Evolutionary conservation across 2,329 filamentous ascomycete genomes (phyloP), one percentile per base, ranked within the genome.

Genomic region (Pseudodiploospora longispora): DNA sequence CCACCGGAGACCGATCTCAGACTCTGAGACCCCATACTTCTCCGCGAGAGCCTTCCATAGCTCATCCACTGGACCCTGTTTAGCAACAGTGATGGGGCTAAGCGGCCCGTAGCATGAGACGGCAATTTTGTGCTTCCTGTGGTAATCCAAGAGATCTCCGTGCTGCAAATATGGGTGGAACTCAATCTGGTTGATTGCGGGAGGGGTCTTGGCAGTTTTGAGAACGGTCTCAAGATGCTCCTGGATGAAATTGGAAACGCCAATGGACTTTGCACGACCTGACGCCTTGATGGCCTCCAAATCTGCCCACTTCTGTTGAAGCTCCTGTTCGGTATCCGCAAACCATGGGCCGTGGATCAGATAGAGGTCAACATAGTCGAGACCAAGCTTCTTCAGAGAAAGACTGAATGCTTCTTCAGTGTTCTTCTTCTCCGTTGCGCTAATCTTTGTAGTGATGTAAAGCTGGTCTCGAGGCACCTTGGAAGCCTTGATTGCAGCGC

Each of bases 111-210:
- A 83, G 6, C 74, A 73, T 5, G 71, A 64, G 3, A 75, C 60
- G 4, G 75, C 72, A 49, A 86, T 84, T 43, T 67, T 62, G 55
- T 82, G 66, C 55, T 73, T 61, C 52, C 70, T 70, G 60, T 74
- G 75, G 63, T 76, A 85, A 10, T 68, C 62, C 30, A 85, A 43
- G 9, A 85, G 67, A 46, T 72, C 68, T 5, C 69, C 70, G 59
- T 84, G 82, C 63, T 85, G 82, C 41, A 85, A 69, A 59, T 87
- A 87, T 0, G 86, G 85, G 63, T 93, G 84, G 57, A 78, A 82
- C 68, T 91, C 86, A 57, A 91, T 85, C 71, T 93, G 86, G 67
- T 91, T 90, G 49, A 85, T 75, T 6, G 77, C 80, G 1, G 87
- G 87, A 3, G 69, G 59, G 48, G 84, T 60, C 53, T 73, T 75